phyloP scores from a whole-genome alignment of 2,329 filamentous ascomycete genomes.

The Phialophora tarda region DNA sequence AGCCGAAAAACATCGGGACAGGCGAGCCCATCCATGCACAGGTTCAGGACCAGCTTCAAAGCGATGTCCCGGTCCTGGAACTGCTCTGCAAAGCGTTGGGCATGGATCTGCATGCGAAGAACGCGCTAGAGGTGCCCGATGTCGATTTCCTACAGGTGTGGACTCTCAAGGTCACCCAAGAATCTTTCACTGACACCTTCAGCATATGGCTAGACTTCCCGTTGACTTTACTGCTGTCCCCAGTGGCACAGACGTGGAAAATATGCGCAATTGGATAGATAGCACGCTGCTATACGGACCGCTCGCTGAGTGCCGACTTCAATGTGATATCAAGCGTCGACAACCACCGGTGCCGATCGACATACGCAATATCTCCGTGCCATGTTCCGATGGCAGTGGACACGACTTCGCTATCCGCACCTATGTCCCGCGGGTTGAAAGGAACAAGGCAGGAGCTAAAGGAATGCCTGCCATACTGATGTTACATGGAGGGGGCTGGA shows the following conservation, averaged over 20 bases:
- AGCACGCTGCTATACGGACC: conserved; percentile 8
- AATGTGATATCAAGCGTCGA: conserved; percentile 10
- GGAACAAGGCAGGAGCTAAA: background rate
- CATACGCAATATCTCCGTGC: conserved; percentile 11
- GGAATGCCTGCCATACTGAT: conserved; percentile 18
- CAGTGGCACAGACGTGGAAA: conserved; percentile 14
- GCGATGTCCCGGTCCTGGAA: conserved; percentile 1
- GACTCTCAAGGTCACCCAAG: background rate
- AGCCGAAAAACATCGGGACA: background rate
- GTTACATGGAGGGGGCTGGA: conserved; percentile 28
- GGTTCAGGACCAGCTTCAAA: background rate
- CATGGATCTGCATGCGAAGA: conserved; percentile 5
- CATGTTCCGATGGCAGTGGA: conserved; percentile 4
- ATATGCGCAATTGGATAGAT: conserved; percentile 22
- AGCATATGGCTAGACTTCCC: conserved; percentile 23
- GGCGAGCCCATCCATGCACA: background rate
- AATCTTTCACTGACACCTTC: background rate
- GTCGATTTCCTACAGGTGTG: conserved; percentile 19
- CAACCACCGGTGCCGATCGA: conserved; percentile 4
- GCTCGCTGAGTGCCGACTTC: conserved; percentile 7
- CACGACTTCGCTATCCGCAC: background rate
- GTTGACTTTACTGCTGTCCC: conserved; percentile 6
- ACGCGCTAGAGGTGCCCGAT: conserved; percentile 15
- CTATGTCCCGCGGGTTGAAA: background rate
- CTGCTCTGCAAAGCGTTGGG: conserved; percentile 7